Percentiles rank a stretch among this genome's conserved stretches.
Conservation (phyloP, 2,329 filamentous ascomycete species). For the Raffaelea deltoideospora region DNA sequence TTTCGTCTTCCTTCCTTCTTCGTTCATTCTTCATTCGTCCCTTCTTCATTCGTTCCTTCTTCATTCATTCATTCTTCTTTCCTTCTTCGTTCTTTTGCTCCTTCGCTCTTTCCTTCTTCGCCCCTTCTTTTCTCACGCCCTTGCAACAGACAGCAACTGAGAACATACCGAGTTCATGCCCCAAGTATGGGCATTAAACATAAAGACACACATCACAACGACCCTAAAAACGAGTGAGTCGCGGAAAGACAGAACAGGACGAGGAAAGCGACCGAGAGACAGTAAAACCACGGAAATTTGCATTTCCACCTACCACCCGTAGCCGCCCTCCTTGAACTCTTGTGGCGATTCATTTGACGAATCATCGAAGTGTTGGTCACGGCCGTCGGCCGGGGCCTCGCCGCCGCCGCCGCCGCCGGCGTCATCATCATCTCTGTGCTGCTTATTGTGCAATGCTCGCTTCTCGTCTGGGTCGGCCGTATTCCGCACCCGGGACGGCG, state of each 20-base stretch:
- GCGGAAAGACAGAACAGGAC: background rate
- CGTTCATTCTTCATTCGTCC: too few relatives aligned
- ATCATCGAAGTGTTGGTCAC: too few relatives aligned
- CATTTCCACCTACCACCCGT: slow-evolving; percentile 39
- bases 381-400: background rate
- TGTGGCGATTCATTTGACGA: background rate
- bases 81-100: too few relatives aligned
- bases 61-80: too few relatives aligned
- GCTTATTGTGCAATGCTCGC: slow-evolving; percentile 1
- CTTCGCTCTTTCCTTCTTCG: too few relatives aligned
- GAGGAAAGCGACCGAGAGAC: background rate
- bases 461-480: slow-evolving; percentile 7
- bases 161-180: slow-evolving; percentile 48
- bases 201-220: slow-evolving; percentile 35
- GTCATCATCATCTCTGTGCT: too few relatives aligned
- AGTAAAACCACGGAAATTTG: background rate
- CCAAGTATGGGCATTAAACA: slow-evolving; percentile 60
- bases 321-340: slow-evolving; percentile 38
- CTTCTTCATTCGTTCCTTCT: too few relatives aligned
- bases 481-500: background rate
- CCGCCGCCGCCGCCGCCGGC: background rate
- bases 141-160: too few relatives aligned
- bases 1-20: too few relatives aligned
- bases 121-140: too few relatives aligned
- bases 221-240: slow-evolving; percentile 19